Base-by-base conservation (phyloP, 2,329 filamentous ascomycete species). In the Paracamarosporium sp. region DNA sequence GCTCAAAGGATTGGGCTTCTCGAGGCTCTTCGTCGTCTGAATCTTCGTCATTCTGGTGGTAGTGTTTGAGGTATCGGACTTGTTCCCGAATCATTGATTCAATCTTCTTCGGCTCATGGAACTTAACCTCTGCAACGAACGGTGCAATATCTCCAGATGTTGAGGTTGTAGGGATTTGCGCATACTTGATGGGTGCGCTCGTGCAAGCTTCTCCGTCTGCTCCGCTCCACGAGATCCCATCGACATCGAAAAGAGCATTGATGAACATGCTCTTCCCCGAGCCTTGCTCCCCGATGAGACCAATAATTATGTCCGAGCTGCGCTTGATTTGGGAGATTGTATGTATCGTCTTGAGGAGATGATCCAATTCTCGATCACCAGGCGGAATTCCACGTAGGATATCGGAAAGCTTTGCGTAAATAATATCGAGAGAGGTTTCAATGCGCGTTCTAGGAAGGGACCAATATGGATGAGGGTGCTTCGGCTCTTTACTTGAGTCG, bases 141-240 rank as follows among this genome's bases (percentile, higher is more conserved):
- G 50, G 40, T 31, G 12, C 24, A n/a, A 36, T 31, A 0, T 25
- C 48, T 4, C 38, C 28, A 2, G 22, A 30, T 28, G 17, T 33
- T 4, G 7, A 51, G 12, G 57, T 43, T 5, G 43, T 30, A 2
- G 50, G 36, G 20, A 50, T 58, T 5, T 57, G 22, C 1, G 52
- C 53, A 28, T 67, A 67, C n/a, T 50, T 50, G 2, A 60, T 51
- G 12, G 65, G 53, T 5, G 63, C 47, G 27, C 59, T 62, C 0
- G 66, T 71, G 31, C 67, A 69, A 3, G 66, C 68, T 8, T 17
- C 40, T 1, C 67, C 67, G 44, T 65, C 55, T 11, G 63, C 64
- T 1, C 64, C 66, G 2, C 64, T 67, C 11, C 68, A 20, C 3
- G 65, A 71, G 0, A 71, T 43, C 6, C 35, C 35, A 17, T 56